Percentiles rank a stretch among this genome's conserved stretches.
These are phyloP conservation scores for Oryza glaberrima DNA, from an alignment of 176 grass and related monocot species.

Conservation along the genomic window DNA sequence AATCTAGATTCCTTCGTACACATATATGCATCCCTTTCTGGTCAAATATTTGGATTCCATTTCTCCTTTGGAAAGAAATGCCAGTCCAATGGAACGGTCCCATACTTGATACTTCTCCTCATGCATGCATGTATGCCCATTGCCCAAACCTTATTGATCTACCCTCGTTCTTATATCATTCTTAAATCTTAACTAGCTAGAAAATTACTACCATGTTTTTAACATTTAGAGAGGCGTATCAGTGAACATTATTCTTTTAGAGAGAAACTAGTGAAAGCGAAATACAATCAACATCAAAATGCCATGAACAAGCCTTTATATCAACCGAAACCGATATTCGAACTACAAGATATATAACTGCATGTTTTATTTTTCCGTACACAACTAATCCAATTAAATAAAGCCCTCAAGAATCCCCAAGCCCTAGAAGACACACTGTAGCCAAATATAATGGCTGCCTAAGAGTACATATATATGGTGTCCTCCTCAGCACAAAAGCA, in stretches of 20 bases:
- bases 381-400: background rate
- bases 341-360: background rate
- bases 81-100: background rate
- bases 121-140: background rate
- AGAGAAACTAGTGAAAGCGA: too few relatives aligned
- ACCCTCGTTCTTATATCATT: background rate
- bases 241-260: too few relatives aligned
- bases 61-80: background rate
- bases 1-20: background rate
- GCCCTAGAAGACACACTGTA: background rate
- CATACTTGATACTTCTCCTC: background rate
- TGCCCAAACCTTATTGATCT: background rate
- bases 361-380: background rate
- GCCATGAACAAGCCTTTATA: background rate
- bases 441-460: background rate
- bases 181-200: background rate
- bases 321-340: background rate
- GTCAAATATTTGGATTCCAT: conserved; percentile 2
- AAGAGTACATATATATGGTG: background rate
- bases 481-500: background rate
- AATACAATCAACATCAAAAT: background rate
- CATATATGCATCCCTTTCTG: background rate
- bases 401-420: background rate
- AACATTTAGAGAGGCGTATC: background rate
- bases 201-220: background rate